These are phyloP conservation scores for Mercurialis annua DNA, from an alignment of 345 rosid species.

Conservation along the genomic window DNA sequence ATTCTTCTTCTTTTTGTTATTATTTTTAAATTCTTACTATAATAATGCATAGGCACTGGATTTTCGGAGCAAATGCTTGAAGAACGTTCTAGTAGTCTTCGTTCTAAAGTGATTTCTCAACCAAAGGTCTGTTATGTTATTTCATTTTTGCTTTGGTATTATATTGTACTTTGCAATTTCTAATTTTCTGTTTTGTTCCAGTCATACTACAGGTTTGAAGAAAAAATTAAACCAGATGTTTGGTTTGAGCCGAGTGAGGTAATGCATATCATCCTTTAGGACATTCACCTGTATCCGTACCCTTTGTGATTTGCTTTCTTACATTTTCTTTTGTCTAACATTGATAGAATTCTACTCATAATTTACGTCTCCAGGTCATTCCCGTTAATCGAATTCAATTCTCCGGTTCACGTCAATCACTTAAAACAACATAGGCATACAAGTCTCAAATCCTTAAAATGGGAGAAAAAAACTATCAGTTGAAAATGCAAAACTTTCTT, in stretches of 20 bases:
- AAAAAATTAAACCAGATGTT: constrained; percentile 72
- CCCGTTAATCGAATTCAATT: not conserved
- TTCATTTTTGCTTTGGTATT: not conserved
- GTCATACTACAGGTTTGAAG: constrained; percentile 74
- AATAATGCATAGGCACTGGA: constrained; percentile 64
- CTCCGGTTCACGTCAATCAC: not conserved
- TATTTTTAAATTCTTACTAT: constrained; percentile 7
- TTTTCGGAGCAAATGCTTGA: constrained; percentile 83
- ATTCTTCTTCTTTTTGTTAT: not conserved
- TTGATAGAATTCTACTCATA: not conserved
- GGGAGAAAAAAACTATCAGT: too few relatives aligned
- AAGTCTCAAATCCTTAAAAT: too few relatives aligned
- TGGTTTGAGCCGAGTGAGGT: constrained; percentile 97
- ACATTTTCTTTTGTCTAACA: not conserved
- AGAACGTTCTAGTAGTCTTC: constrained; percentile 76
- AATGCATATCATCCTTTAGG: constrained; percentile 13
- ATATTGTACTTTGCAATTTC: constrained; percentile 14
- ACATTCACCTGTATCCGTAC: not conserved
- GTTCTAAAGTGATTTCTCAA: constrained; percentile 63
- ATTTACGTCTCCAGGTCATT: not conserved
- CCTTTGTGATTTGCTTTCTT: not conserved
- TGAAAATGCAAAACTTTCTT: too few relatives aligned
- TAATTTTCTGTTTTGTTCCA: constrained; percentile 31
- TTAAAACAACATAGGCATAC: too few relatives aligned
- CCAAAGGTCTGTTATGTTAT: constrained; percentile 59